Conservation (phyloP, 495 filamentous ascomycete genomes). For the Clavariopsis aquatica region DNA sequence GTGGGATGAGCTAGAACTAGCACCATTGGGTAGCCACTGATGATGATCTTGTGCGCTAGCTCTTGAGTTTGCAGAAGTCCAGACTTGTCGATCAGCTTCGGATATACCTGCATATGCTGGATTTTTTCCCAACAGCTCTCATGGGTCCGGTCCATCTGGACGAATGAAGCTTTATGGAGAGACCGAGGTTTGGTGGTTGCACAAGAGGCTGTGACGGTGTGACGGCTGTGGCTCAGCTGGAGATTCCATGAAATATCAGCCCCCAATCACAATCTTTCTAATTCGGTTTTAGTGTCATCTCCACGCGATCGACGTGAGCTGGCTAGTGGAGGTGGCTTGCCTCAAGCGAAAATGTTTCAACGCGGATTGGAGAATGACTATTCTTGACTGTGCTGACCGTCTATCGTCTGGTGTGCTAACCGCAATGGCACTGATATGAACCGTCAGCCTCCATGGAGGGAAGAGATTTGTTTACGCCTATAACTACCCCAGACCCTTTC, state of each 20-base stretch:
- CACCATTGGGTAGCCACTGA: not conserved
- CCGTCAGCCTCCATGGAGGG: conserved; percentile 8
- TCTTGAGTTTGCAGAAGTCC: not conserved
- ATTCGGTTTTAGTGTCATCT: not conserved
- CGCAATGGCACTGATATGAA: conserved; percentile 21
- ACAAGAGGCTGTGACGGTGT: not conserved
- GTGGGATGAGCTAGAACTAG: not conserved
- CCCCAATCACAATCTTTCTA: not conserved
- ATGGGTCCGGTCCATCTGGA: no score
- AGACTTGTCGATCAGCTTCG: not conserved
- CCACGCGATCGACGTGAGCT: conserved; percentile 12
- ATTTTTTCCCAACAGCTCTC: not conserved
- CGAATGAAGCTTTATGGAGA: not conserved
- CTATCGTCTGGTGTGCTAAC: not conserved
- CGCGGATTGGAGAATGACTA: conserved; percentile 8
- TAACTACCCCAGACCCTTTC: not conserved
- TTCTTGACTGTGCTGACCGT: conserved; percentile 9
- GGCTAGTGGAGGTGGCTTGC: conserved; percentile 17
- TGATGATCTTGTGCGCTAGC: not conserved
- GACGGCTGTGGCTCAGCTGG: conserved; percentile 12
- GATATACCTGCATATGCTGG: not conserved
- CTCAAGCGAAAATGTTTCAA: not conserved
- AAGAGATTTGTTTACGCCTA: not conserved
- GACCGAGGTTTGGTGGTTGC: not conserved
- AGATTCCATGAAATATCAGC: not conserved